A percentile compares a stretch with the other conserved stretches of the same genome.
Conservation (phyloP, 2,329 filamentous ascomycete genomes). For the Leptodontidium sp. region DNA sequence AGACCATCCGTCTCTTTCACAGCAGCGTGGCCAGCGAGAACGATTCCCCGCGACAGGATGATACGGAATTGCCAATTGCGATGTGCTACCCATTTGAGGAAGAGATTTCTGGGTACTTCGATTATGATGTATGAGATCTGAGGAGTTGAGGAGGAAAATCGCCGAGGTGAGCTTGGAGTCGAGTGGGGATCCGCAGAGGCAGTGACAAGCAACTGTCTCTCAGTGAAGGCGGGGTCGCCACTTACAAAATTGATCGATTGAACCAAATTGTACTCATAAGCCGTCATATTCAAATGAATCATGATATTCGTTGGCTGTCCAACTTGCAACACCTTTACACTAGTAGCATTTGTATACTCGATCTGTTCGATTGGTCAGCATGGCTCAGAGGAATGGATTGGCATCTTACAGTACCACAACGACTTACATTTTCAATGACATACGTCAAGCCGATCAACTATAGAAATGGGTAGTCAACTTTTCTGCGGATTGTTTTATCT, state of each 20-base stretch:
- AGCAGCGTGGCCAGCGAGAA: constrained; percentile 51
- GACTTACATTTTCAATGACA: constrained; percentile 51
- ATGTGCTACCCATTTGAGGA: constrained; percentile 50
- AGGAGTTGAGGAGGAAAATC: not conserved
- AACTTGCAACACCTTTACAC: constrained; percentile 54
- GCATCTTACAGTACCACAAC: not conserved
- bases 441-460: constrained; percentile 52
- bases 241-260: constrained; percentile 51
- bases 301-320: constrained; percentile 50
- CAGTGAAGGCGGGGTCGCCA: not conserved
- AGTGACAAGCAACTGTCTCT: not conserved
- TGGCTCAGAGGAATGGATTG: too few relatives aligned
- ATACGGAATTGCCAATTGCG: constrained; percentile 50
- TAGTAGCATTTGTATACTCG: constrained; percentile 52
- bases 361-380: constrained; percentile 38
- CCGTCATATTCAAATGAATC: constrained; percentile 50
- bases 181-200: too few relatives aligned
- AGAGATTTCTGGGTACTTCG: constrained; percentile 51
- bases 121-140: constrained; percentile 52
- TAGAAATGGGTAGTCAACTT: constrained; percentile 51
- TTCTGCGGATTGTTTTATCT: constrained; percentile 50
- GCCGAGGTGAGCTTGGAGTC: too few relatives aligned
- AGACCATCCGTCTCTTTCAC: constrained; percentile 51
- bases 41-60: constrained; percentile 50
- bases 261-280: constrained; percentile 53